Percentiles rank a stretch among this genome's conserved stretches.
Evolutionary conservation across 345 rosid species (phyloP).

Genomic region (Geranium rotundifolium): DNA sequence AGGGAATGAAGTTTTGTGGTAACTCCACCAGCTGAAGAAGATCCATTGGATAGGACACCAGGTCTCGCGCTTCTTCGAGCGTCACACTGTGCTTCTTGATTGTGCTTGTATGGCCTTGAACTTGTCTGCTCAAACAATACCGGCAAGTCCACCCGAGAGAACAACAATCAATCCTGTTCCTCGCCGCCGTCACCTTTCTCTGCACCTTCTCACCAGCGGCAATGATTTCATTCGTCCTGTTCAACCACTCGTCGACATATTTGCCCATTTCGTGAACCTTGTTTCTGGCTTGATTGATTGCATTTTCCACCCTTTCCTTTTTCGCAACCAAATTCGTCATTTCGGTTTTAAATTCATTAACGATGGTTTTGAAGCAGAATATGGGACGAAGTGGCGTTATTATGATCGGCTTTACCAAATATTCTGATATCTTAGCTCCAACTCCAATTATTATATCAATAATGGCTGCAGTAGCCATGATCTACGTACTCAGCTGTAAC

Average conservation of each 20-base stretch:
- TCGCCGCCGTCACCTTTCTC: too few relatives aligned
- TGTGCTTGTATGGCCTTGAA: not conserved
- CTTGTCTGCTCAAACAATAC: not conserved
- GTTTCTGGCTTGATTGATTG: not conserved
- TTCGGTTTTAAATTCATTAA: slow-evolving; percentile 1
- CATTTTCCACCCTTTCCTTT: not conserved
- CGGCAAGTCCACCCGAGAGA: not conserved
- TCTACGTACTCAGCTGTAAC: too few relatives aligned
- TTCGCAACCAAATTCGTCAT: fast-evolving
- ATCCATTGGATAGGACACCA: not conserved
- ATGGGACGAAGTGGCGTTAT: not conserved
- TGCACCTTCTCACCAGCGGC: not conserved
- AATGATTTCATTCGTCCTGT: not conserved
- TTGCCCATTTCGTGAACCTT: not conserved
- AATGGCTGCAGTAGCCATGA: not conserved
- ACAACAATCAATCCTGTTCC: not conserved
- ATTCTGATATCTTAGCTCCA: not conserved
- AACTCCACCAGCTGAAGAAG: not conserved
- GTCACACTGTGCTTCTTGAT: not conserved
- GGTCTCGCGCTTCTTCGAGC: not conserved
- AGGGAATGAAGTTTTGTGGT: not conserved
- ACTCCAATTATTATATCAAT: too few relatives aligned
- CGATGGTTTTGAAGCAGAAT: slow-evolving; percentile 2
- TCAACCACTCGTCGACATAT: not conserved
- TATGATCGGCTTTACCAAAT: not conserved